Evolutionary conservation across 176 grass and related monocot genomes (phyloP), one percentile per base, ranked within the genome.

Genomic region (Oryza meridionalis): DNA sequence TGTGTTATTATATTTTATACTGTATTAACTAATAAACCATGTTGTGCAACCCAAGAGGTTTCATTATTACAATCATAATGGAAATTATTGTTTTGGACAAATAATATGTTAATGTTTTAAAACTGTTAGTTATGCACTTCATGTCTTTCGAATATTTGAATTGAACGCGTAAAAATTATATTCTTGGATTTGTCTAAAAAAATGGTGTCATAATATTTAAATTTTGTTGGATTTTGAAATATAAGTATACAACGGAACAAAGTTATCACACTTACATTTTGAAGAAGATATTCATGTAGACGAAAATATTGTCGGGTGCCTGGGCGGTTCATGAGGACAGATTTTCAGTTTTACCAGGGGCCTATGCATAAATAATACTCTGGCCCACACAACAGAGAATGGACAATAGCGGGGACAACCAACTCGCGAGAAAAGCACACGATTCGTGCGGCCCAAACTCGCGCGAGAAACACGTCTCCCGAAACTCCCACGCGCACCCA

Each of bases 401-500:
- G 45, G 45, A 37, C 13, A 19, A n/a, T 83, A 67, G n/a, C 46
- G 32, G 37, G 38, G 37, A 50, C 3, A 24, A 42, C 74, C 2
- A n/a, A 40, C 81, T 79, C 81, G 81, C 45, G 61, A 75, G 76
- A 81, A 25, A 81, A 25, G 81, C 81, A 84, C 59, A 80, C 66
- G 25, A 84, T 79, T 88, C 70, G 87, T 88, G 87, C 64, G 87
- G 76, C 70, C 22, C 81, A 76, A 72, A 73, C 75, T 88, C 63
- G 38, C 64, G 75, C 70, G 40, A 69, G 47, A 46, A 42, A 76
- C 47, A 17, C 70, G 68, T 2, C 21, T 22, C 35, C 1, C 1
- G 50, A 85, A 85, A 81, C 5, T 75, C 42, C 50, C 35, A 70
- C 72, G 22, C 40, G 11, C 53, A 84, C 70, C 11, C 76, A 0